A percentile compares a stretch with the other conserved stretches of the same genome.
These are phyloP conservation scores for Paxillus ammoniavirescens DNA, from an alignment of 768 basidiomycete species.

Conservation along the genomic window DNA sequence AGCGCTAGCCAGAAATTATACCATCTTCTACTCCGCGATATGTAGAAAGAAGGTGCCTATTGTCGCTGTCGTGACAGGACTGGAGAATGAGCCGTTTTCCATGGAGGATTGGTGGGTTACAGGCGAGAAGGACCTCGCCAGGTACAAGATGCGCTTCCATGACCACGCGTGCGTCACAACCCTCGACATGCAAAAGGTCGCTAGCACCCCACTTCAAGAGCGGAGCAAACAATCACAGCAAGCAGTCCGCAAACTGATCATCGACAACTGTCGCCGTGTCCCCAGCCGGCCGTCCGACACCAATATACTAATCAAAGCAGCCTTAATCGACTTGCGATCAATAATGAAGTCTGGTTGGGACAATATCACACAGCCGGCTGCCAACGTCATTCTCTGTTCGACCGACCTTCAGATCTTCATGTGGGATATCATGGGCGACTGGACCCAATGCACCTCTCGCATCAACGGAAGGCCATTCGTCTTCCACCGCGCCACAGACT, in stretches of 20 bases:
- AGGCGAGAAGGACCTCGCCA: constrained; percentile 31
- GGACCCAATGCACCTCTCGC: constrained; percentile 15
- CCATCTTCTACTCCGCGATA: constrained; percentile 29
- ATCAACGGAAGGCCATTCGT: constrained; percentile 24
- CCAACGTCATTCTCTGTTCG: constrained; percentile 20
- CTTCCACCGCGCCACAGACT: constrained; percentile 19
- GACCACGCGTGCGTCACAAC: constrained; percentile 44
- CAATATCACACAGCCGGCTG: constrained; percentile 9
- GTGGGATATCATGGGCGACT: constrained; percentile 14
- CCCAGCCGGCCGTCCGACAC: constrained; percentile 17
- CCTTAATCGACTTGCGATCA: constrained; percentile 25
- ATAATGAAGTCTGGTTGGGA: constrained; percentile 27
- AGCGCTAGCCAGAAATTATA: constrained; percentile 28
- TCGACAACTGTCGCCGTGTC: constrained; percentile 14
- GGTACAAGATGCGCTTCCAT: constrained; percentile 36
- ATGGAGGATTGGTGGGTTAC: constrained; percentile 40
- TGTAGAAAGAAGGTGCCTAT: constrained; percentile 32
- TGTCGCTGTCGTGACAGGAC: constrained; percentile 30
- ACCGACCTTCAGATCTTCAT: constrained; percentile 13
- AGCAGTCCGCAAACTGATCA: constrained; percentile 20
- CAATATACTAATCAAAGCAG: constrained; percentile 25
- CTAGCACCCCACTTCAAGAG: constrained; percentile 14
- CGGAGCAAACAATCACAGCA: constrained; percentile 22
- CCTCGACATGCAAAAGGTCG: constrained; percentile 15
- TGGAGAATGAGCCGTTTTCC: constrained; percentile 31